Percentiles rank a stretch among this genome's conserved stretches.
These are phyloP conservation scores for Cadophora sp. DNA, from an alignment of 2,329 filamentous ascomycete genomes.

Conservation along the genomic window DNA sequence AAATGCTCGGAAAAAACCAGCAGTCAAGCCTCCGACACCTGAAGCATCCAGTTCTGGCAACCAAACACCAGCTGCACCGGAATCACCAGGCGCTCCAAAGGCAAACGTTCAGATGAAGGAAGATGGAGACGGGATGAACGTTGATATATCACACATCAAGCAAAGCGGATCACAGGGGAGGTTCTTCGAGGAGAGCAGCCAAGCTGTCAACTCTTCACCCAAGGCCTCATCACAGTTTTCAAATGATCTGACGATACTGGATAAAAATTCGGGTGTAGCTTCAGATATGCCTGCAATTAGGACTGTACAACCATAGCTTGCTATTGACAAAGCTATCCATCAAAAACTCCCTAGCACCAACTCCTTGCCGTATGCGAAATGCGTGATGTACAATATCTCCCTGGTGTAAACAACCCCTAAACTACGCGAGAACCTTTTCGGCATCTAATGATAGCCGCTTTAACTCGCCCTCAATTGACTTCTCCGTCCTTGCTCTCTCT, in stretches of 20 bases:
- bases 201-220: constrained; percentile 6
- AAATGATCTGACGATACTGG: constrained; percentile 24
- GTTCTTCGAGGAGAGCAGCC: constrained; percentile 25
- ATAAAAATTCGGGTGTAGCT: constrained; percentile 26
- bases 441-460: constrained; percentile 38
- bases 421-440: constrained; percentile 19
- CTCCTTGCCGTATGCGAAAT: constrained; percentile 20
- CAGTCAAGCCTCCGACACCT: constrained; percentile 21
- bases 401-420: neutral
- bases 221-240: constrained; percentile 29
- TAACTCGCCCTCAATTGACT: constrained; percentile 33
- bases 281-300: constrained; percentile 33
- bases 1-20: constrained; percentile 65
- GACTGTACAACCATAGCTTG: constrained; percentile 35
- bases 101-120: constrained; percentile 9
- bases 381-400: constrained; percentile 5
- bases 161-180: constrained; percentile 16
- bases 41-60: constrained; percentile 11
- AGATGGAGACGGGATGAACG: neutral
- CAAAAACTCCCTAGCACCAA: constrained; percentile 27
- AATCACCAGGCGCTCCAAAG: neutral
- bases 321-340: constrained; percentile 25
- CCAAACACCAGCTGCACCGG: constrained; percentile 2
- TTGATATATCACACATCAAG: constrained; percentile 7
- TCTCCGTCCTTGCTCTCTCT: constrained; percentile 20